These are phyloP conservation scores for Fonsecaea pugnacius DNA, from an alignment of 2,329 filamentous ascomycete genomes.

Conservation along the genomic window DNA sequence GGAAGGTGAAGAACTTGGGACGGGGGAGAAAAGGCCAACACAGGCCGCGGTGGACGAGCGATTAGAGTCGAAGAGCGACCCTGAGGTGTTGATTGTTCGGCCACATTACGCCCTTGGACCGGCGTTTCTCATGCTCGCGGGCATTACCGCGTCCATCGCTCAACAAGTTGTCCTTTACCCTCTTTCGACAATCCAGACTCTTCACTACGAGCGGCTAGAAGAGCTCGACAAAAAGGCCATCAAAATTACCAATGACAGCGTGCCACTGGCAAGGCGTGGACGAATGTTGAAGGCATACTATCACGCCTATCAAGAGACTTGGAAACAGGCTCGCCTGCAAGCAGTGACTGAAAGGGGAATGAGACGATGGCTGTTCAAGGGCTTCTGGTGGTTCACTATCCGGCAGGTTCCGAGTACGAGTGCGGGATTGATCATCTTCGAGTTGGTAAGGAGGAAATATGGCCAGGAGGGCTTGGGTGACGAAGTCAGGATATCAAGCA, in stretches of 20 bases:
- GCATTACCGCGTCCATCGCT: constrained; percentile 61
- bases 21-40: constrained; percentile 7
- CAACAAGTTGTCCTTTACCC: constrained; percentile 65
- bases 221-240: constrained; percentile 60
- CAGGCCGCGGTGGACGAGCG: background rate
- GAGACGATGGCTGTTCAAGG: constrained; percentile 60
- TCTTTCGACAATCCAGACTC: constrained; percentile 61
- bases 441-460: constrained; percentile 66
- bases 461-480: constrained; percentile 53
- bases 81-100: constrained; percentile 49
- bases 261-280: constrained; percentile 37
- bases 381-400: constrained; percentile 61
- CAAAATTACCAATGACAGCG: constrained; percentile 38
- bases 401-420: constrained; percentile 67
- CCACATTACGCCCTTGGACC: constrained; percentile 69
- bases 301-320: constrained; percentile 64
- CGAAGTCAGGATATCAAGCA: constrained; percentile 52
- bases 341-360: constrained; percentile 58
- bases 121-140: constrained; percentile 63
- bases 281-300: constrained; percentile 61
- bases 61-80: background rate
- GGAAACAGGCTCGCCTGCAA: constrained; percentile 56
- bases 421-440: constrained; percentile 68
- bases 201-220: constrained; percentile 64
- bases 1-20: background rate